Evolutionary conservation across 805 yeast genomes (phyloP), one percentile per base, ranked within the genome.

Genomic region (Ogataea allantospora): DNA sequence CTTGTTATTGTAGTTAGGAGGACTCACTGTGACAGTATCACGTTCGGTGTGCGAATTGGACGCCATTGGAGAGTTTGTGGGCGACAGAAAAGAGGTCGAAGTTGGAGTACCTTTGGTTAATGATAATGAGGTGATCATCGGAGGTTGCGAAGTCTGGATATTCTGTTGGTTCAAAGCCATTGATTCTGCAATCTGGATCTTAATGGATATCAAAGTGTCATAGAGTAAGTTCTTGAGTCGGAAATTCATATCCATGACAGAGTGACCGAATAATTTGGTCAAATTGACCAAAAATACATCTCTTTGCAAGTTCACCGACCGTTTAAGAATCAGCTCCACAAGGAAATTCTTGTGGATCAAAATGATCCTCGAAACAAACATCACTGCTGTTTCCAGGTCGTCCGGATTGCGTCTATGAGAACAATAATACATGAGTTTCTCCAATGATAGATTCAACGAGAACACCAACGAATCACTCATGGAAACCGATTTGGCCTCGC

Each of bases 151-250:
- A 10, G 39, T 44, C n/a, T 21, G 39, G 8, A 40, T 16, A 26
- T 27, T 5, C 10, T 23, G 28, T 21, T 38, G 47, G 14, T 27
- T 33, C 30, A 48, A 44, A 30, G 48, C 43, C 5, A 51, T 32
- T 6, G 51, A 16, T 38, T 63, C 68, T 1, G 66, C 56, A 4
- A 63, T 56, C 24, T 53, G 49, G 13, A 55, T 43, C 52, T 78
- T 79, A 50, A 78, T 61, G 1, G 83, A 70, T 7, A 78, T 58
- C 23, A 80, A 58, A 38, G 79, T 67, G 51, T 80, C 87, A 53
- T 79, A 78, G 1, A 80, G 59, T 44, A 80, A 57, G 34, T 79
- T 78, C 45, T 71, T 70, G 35, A 80, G 53, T 44, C 73, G 78
- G 17, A 70, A 72, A 45, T 73, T 65, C 24, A 60, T 50, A 30